Evolutionary conservation across 352 stramenopile species (phyloP).

Genomic region (Phytophthora aleatoria): DNA sequence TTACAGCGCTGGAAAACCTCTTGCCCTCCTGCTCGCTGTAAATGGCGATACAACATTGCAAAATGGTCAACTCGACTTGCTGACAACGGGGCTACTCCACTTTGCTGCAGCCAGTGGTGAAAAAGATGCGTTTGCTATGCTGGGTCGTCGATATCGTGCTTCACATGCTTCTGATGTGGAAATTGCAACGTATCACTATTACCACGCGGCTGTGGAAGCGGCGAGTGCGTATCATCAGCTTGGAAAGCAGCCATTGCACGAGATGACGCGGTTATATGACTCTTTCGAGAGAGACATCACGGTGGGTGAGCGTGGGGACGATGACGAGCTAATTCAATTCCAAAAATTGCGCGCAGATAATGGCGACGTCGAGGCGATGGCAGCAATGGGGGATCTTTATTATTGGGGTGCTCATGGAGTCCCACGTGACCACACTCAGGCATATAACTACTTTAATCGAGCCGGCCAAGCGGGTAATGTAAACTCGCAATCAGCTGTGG

Average conservation of each 20-base stretch:
- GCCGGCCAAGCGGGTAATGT: conserved; percentile 68
- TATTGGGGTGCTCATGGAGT: conserved; percentile 89
- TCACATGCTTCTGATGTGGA: conserved; percentile 20
- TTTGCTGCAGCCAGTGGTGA: conserved; percentile 45
- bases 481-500: conserved; percentile 63
- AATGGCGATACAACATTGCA: neutral
- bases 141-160: conserved; percentile 50
- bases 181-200: conserved; percentile 65
- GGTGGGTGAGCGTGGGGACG: conserved; percentile 53
- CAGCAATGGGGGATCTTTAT: conserved; percentile 87
- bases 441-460: conserved; percentile 75
- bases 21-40: conserved; percentile 31
- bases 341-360: conserved; percentile 81
- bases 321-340: conserved; percentile 90
- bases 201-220: conserved; percentile 51
- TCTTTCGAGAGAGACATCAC: conserved; percentile 53
- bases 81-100: conserved; percentile 55
- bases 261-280: conserved; percentile 79
- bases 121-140: conserved; percentile 57
- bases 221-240: conserved; percentile 59
- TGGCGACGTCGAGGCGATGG: conserved; percentile 77
- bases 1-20: conserved; percentile 30
- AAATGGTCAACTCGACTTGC: neutral
- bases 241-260: conserved; percentile 79
- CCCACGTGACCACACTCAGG: conserved; percentile 65